Conservation (phyloP, 352 stramenopile species). For the Phytophthora pseudosyringae region DNA sequence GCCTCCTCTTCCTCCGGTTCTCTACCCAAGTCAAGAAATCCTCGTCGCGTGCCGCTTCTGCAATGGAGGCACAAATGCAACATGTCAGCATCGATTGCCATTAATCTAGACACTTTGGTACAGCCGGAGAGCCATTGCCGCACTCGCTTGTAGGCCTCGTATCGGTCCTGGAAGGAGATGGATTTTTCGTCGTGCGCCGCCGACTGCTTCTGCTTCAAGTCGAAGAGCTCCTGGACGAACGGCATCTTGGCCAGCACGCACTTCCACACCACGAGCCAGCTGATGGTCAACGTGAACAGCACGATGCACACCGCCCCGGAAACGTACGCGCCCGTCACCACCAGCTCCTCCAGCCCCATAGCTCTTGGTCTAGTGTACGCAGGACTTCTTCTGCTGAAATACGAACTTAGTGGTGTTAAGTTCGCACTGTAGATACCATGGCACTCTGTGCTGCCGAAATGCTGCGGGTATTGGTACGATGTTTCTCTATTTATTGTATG, state of each 20-base stretch:
- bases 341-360: slow-evolving; percentile 55
- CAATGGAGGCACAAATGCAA: slow-evolving; percentile 21
- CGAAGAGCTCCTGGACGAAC: slow-evolving; percentile 85
- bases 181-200: slow-evolving; percentile 44
- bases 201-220: slow-evolving; percentile 66
- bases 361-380: slow-evolving; percentile 1
- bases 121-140: slow-evolving; percentile 1
- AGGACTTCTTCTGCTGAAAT: slow-evolving; percentile 16
- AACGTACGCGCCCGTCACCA: slow-evolving; percentile 73
- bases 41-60: slow-evolving; percentile 56
- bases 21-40: slow-evolving; percentile 28
- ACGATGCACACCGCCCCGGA: slow-evolving; percentile 81
- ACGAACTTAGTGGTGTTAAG: slow-evolving; percentile 34
- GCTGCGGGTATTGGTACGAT: slow-evolving; percentile 24
- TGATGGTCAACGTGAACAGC: slow-evolving; percentile 75
- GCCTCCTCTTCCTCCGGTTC: slow-evolving; percentile 1
- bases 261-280: slow-evolving; percentile 88
- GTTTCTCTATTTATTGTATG: slow-evolving; percentile 40
- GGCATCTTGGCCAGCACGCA: slow-evolving; percentile 85
- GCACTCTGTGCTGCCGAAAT: not conserved
- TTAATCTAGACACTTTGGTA: not conserved
- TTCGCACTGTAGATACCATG: slow-evolving; percentile 24
- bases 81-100: slow-evolving; percentile 13
- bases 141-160: slow-evolving; percentile 71
- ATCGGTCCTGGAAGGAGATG: slow-evolving; percentile 80